These are phyloP conservation scores for Beauveria caledonica DNA, from an alignment of 2,329 filamentous ascomycete genomes.

Conservation along the genomic window DNA sequence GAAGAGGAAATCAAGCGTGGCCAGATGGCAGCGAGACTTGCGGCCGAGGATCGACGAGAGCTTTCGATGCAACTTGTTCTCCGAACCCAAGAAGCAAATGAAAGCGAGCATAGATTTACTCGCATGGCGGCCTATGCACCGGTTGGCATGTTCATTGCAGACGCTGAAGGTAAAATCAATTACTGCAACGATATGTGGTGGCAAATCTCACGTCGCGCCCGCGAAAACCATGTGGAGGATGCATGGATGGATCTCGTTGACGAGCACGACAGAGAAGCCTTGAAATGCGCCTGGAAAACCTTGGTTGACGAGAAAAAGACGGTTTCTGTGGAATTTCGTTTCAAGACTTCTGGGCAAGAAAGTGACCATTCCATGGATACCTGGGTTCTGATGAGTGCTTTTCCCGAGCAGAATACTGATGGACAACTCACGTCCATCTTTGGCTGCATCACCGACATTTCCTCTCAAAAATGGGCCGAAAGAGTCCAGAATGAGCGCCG, in stretches of 20 bases:
- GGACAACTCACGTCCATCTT: constrained; percentile 67
- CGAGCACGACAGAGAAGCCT: constrained; percentile 52
- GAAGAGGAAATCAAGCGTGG: constrained; percentile 75
- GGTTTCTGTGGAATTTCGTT: constrained; percentile 66
- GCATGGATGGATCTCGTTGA: constrained; percentile 67
- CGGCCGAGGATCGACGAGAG: constrained; percentile 68
- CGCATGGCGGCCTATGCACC: constrained; percentile 79
- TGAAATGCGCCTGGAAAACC: constrained; percentile 54
- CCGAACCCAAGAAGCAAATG: constrained; percentile 51
- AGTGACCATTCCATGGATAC: constrained; percentile 57
- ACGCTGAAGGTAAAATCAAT: constrained; percentile 59
- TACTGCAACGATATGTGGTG: constrained; percentile 78
- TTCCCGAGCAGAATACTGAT: constrained; percentile 58
- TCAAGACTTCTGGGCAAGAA: constrained; percentile 58
- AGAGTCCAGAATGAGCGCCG: constrained; percentile 69
- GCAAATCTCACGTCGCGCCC: constrained; percentile 60
- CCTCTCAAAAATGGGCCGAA: constrained; percentile 77
- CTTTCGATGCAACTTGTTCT: constrained; percentile 67
- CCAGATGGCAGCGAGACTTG: constrained; percentile 63
- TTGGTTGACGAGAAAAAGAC: constrained; percentile 53
- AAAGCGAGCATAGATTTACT: constrained; percentile 71
- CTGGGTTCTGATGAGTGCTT: constrained; percentile 71
- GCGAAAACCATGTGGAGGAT: constrained; percentile 48
- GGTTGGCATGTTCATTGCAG: constrained; percentile 79
- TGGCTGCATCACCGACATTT: constrained; percentile 78